Percentiles rank a stretch among this genome's conserved stretches.
phyloP scores from a whole-genome alignment of 768 basidiomycete genomes.

The Leucocoprinus sp. region DNA sequence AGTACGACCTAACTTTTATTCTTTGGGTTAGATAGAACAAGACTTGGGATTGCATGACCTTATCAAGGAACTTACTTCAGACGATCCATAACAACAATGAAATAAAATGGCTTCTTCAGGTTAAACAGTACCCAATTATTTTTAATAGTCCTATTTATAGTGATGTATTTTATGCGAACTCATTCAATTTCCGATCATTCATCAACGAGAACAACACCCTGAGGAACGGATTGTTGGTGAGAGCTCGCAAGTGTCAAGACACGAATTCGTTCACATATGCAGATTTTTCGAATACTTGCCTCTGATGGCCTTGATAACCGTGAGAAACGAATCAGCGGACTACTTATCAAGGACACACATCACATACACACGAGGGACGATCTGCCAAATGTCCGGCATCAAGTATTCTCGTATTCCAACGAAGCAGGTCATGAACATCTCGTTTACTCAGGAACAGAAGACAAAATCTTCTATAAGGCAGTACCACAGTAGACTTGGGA shows the following conservation, averaged over 20 bases:
- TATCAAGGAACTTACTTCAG: slow-evolving; percentile 28
- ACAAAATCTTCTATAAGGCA: too few relatives aligned
- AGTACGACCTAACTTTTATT: neutral
- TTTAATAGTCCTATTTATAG: slow-evolving; percentile 1
- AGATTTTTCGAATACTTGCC: too few relatives aligned
- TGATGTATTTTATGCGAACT: neutral
- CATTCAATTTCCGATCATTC: neutral
- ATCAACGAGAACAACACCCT: neutral
- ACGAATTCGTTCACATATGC: too few relatives aligned
- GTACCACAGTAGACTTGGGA: too few relatives aligned
- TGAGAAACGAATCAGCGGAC: too few relatives aligned
- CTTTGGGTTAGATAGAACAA: slow-evolving; percentile 41
- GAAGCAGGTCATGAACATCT: too few relatives aligned
- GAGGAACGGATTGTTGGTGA: slow-evolving; percentile 1
- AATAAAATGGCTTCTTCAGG: neutral
- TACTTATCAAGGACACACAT: neutral
- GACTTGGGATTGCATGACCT: slow-evolving; percentile 44
- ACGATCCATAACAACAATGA: slow-evolving; percentile 1
- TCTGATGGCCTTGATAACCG: neutral
- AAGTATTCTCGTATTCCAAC: neutral
- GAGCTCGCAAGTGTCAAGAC: too few relatives aligned
- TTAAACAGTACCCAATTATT: too few relatives aligned
- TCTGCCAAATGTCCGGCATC: neutral
- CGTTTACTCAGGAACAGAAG: too few relatives aligned
- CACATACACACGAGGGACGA: slow-evolving; percentile 1